phyloP scores from a whole-genome alignment of 2,329 filamentous ascomycete species.

The Tolypocladium tropicale region DNA sequence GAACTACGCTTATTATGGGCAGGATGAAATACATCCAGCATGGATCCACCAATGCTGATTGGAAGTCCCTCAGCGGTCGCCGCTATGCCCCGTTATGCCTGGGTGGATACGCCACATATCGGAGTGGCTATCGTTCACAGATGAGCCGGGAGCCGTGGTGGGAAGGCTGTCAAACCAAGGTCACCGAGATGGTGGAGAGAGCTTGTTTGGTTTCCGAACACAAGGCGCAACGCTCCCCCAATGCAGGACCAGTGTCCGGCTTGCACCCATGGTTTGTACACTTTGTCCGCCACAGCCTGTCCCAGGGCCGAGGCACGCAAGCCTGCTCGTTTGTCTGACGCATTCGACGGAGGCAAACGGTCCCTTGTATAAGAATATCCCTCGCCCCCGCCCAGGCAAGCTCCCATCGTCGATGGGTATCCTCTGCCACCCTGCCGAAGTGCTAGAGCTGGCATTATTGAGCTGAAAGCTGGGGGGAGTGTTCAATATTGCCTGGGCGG shows the following conservation, averaged over 20 bases:
- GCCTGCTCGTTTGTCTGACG: neutral
- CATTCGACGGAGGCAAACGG: slow-evolving; percentile 1
- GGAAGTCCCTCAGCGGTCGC: slow-evolving; percentile 8
- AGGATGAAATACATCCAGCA: slow-evolving; percentile 5
- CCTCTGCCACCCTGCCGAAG: slow-evolving; percentile 4
- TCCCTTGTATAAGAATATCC: slow-evolving; percentile 8
- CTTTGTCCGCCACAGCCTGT: neutral
- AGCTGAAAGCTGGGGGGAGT: slow-evolving; percentile 4
- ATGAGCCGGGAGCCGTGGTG: neutral
- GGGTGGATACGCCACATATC: slow-evolving; percentile 7
- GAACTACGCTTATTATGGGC: slow-evolving; percentile 6
- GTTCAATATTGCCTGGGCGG: slow-evolving; percentile 2
- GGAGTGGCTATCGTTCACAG: slow-evolving; percentile 1
- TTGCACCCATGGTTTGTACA: neutral
- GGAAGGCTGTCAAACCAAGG: neutral
- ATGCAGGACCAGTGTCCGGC: neutral
- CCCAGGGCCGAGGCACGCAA: neutral
- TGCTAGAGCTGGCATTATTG: slow-evolving; percentile 4
- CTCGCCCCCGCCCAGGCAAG: slow-evolving; percentile 7
- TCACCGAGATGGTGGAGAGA: neutral
- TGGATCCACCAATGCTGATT: slow-evolving; percentile 7
- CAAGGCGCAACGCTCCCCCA: neutral
- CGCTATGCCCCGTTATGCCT: slow-evolving; percentile 8
- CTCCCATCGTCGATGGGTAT: slow-evolving; percentile 5
- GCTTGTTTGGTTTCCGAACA: neutral